Evolutionary conservation across 768 basidiomycete species (phyloP), one percentile per base, ranked within the genome.

Genomic region (Lepiota venenata): DNA sequence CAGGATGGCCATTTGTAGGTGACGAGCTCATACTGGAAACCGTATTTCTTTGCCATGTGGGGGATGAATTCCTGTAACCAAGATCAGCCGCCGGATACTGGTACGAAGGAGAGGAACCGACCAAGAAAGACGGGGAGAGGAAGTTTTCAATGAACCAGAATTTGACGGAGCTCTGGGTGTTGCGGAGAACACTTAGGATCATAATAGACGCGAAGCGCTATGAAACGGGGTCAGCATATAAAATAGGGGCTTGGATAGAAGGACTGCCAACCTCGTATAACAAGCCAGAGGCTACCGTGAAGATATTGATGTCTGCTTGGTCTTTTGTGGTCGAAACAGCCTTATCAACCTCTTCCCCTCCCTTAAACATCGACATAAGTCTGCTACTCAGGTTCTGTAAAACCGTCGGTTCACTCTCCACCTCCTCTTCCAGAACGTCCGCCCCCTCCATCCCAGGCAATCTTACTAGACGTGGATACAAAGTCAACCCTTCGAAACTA

Each of bases 71-170:
- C 93, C 91, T 95, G 64, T 3, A 29, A 9, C 15, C 18, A 18
- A 3, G 14, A 32, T 22, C 41, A 18, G 47, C 18, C 9, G 16
- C 0, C 25, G n/a, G 46, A 38, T 43, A 39, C 42, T 36, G 1
- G 46, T 16, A 36, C 40, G 11, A 40, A 38, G 11, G 8, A 3
- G 7, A 27, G 43, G 20, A 11, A 74, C 83, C 61, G 60, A 92
- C 93, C 55, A 98, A 71, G 82, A 99, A 99, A 0, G 94, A 90
- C 0, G 96, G 97, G 0, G 96, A 98, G 12, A 98, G 79, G 81
- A 99, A 99, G 72, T 99, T 98, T 67, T 97, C 91, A 59, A 99
- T 98, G 71, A 98, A 98, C 97, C 97, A 98, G 73, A 98, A 99
- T 69, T 99, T 99, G 69, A 99, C 95, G 22, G 84, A 88, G 63